Base-by-base conservation (phyloP, 1,284 basidiomycete genomes). In the Ustilago bromivora region DNA sequence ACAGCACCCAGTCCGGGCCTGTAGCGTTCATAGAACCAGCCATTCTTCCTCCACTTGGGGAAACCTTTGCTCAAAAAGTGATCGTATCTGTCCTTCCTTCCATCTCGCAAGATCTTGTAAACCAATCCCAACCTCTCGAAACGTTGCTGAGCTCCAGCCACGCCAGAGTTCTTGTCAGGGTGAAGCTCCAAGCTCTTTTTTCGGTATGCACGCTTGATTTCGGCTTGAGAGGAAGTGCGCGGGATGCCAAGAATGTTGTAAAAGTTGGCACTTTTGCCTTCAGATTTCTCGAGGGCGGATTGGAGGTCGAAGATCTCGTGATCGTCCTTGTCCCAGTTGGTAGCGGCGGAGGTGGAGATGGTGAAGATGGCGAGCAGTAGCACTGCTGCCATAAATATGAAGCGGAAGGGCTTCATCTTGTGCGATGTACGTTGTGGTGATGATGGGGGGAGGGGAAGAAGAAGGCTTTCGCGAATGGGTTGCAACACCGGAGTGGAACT, bases 291-390 rank as follows among this genome's bases (percentile, higher is more conserved):
- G 53, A 86, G 75, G 0, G 82, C 82, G 0, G 71, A 55, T 67
- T 86, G 84, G 9, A 86, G 74, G 31, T 84, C 80, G 62, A 86
- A 86, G 68, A 86, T 86, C 76, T 83, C 82, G 40, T 81, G 66
- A 40, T 84, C 82, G 49, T 80, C 76, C 51, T 84, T 82, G 69
- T 76, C 71, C 82, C 82, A 84, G 46, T 74, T 40, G 10, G 61
- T 61, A 23, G 71, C 68, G 15, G 62, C 71, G 23, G 55, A 61
- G 13, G 61, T 35, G 40, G 59, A 36, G 32, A 67, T 31, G 46
- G 64, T 60, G 38, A 65, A n/a, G n/a, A 63, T 13, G 17, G 59
- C 51, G 23, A 78, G 60, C 19, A 66, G 36, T n/a, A 75, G 57
- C 4, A 63, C 54, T 17, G 41, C 13, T 2, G 63, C 41, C 15